A percentile compares a stretch with the other conserved stretches of the same genome.
phyloP scores from a whole-genome alignment of 1,284 basidiomycete species.

The Vanrija sp. region DNA sequence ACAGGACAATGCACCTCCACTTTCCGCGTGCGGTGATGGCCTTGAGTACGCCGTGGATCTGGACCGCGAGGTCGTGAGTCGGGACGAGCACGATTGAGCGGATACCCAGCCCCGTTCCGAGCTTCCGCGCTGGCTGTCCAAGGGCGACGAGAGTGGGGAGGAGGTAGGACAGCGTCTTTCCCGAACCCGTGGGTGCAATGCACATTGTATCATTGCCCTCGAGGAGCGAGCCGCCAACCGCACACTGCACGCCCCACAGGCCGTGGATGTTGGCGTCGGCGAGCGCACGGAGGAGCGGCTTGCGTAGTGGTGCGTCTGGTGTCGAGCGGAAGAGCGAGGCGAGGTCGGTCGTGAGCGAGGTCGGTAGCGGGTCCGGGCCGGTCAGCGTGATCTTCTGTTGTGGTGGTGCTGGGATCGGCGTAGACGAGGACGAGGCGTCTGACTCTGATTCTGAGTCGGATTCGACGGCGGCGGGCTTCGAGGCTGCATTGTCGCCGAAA shows the following conservation, averaged over 20 bases:
- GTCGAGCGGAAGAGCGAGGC: constrained; percentile 30
- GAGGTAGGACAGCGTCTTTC: constrained; percentile 87
- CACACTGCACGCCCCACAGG: constrained; percentile 44
- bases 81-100: constrained; percentile 82
- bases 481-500: constrained; percentile 66
- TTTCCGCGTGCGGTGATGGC: constrained; percentile 64
- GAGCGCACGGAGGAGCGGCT: constrained; percentile 26
- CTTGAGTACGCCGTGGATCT: constrained; percentile 81
- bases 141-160: constrained; percentile 71
- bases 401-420: constrained; percentile 38
- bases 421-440: constrained; percentile 15
- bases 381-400: constrained; percentile 47
- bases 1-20: constrained; percentile 78
- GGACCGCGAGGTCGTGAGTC: constrained; percentile 92
- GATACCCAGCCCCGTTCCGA: constrained; percentile 56
- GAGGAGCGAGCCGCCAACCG: constrained; percentile 35
- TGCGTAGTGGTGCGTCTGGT: constrained; percentile 26
- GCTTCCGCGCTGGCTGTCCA: constrained; percentile 56
- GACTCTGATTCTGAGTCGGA: constrained; percentile 19
- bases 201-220: constrained; percentile 77
- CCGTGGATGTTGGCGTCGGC: constrained; percentile 23
- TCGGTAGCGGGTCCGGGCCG: constrained; percentile 42
- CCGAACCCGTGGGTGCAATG: constrained; percentile 89
- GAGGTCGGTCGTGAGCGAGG: constrained; percentile 41
- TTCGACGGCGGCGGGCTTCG: constrained; percentile 50